Conservation (phyloP, 2,329 filamentous ascomycete genomes). For the Achaetomium macrosporum region DNA sequence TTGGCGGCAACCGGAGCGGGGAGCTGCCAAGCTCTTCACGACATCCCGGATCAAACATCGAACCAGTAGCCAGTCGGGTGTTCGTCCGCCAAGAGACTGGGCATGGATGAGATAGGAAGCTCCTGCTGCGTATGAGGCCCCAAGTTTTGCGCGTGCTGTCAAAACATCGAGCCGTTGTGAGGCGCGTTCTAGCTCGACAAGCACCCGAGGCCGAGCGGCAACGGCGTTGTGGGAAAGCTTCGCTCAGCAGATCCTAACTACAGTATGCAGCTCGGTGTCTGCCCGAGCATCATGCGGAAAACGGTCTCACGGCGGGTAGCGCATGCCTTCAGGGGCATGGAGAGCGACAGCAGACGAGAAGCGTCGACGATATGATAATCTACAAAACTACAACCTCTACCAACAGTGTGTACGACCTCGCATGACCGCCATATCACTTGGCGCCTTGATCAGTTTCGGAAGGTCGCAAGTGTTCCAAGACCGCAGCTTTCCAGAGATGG, state of each 20-base stretch:
- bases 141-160: too few species aligned
- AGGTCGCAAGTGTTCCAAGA: conserved; percentile 19
- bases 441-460: conserved; percentile 20
- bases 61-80: background rate
- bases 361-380: background rate
- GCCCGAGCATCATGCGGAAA: background rate
- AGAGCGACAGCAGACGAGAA: background rate
- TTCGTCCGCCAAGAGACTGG: conserved; percentile 8
- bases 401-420: background rate
- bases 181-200: background rate
- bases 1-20: conserved; percentile 1
- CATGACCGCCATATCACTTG: conserved; percentile 15
- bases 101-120: conserved; percentile 10
- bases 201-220: conserved; percentile 5
- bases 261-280: conserved; percentile 1
- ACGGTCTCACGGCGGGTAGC: too few species aligned
- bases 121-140: background rate
- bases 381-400: background rate
- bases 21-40: conserved; percentile 6
- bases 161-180: background rate
- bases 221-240: conserved; percentile 10
- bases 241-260: background rate
- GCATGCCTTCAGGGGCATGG: too few species aligned
- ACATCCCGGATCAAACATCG: conserved; percentile 1
- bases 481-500: conserved; percentile 16